Conservation (phyloP, 352 stramenopile genomes). For the Globisporangium paddicum region DNA sequence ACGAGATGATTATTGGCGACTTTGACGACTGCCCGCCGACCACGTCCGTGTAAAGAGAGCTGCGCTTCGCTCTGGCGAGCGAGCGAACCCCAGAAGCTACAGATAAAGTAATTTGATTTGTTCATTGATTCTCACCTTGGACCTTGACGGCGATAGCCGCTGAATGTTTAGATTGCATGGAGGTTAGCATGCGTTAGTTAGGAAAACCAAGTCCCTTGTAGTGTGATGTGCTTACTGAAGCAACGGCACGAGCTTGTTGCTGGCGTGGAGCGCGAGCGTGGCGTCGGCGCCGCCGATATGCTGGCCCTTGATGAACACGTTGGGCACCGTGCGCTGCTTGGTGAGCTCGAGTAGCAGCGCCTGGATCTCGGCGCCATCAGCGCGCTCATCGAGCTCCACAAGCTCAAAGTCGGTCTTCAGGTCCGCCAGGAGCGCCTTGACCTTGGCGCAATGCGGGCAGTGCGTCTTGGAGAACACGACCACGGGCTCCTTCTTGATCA, state of each 20-base stretch:
- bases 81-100: too few species aligned
- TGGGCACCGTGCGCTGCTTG: conserved; percentile 95
- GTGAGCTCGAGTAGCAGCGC: conserved; percentile 87
- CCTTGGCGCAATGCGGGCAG: conserved; percentile 90
- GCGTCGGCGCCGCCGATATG: conserved; percentile 94
- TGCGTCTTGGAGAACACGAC: conserved; percentile 96
- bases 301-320: conserved; percentile 97
- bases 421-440: conserved; percentile 88
- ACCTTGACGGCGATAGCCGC: too few species aligned
- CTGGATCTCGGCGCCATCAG: conserved; percentile 91
- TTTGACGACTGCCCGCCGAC: conserved; percentile 92
- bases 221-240: conserved; percentile 57
- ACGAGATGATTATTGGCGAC: conserved; percentile 96
- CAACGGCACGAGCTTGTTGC: conserved; percentile 48
- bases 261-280: conserved; percentile 45
- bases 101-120: too few species aligned
- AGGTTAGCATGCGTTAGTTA: too few species aligned
- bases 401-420: conserved; percentile 55
- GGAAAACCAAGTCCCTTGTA: too few species aligned
- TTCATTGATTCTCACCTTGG: too few species aligned
- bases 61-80: neutral
- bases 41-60: conserved; percentile 81
- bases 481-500: conserved; percentile 60
- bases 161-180: too few species aligned
- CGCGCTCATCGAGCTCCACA: conserved; percentile 68